Base-by-base conservation (phyloP, 768 basidiomycete species). In the Fomitopsis serialis region DNA sequence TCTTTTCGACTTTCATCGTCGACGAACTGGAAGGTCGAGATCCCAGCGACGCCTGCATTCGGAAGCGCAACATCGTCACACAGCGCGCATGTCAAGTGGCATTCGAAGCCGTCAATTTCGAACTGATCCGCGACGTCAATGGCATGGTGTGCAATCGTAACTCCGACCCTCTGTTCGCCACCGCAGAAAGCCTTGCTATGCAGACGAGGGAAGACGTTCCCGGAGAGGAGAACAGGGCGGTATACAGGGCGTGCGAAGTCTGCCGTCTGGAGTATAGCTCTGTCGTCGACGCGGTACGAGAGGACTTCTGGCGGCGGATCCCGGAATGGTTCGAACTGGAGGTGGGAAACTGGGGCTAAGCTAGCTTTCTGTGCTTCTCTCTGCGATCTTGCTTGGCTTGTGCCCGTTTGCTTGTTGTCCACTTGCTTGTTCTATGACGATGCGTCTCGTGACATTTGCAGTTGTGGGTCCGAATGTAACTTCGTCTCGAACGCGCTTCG, bases 1-100 rank as follows among this genome's bases (percentile, higher is more conserved):
- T 81, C 68, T 78, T 90, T 50, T 88, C 87, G 11, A 85, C 84
- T 9, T 90, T 90, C 64, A 79, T 90, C 61, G 82, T 84, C 50
- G 83, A 82, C 61, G 79, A 88, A 56, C 75, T 89, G 21, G 87
- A 89, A 70, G 81, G 82, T 45, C 74, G 88, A 55, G 65, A 74
- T 35, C 72, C 81, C 0, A 58, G 61, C 12, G 50, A 58, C 13
- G 58, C 53, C 25, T 88, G 87, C 63, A 57, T 77, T 11, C 70
- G 79, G 61, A 70, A 71, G n/a, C 70, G 73, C 61, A 78, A 82
- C 35, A 52, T 72, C 2, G 56, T 71, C 29, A 69, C 68, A 29
- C 75, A 74, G 58, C 79, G 82, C 25, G 68, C 78, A 22, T 89
- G 87, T 66, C 84, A 84, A 66, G 74, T 83, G 21, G 84, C 84